These are phyloP conservation scores for Salix purpurea DNA, from an alignment of 345 rosid species.

Conservation along the genomic window DNA sequence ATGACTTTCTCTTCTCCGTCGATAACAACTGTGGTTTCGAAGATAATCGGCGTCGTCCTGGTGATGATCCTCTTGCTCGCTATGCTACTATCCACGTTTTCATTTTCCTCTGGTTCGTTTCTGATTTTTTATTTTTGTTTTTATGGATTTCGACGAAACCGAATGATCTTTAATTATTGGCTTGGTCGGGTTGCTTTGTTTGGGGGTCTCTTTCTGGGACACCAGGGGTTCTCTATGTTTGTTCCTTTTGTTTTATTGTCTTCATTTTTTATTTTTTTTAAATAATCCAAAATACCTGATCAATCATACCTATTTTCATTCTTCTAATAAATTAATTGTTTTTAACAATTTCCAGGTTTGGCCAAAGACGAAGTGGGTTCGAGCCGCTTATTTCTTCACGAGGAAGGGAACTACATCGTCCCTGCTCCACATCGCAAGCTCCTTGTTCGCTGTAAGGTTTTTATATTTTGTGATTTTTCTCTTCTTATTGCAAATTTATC, in stretches of 20 bases:
- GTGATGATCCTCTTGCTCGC: conserved; percentile 14
- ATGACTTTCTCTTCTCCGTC: neutral
- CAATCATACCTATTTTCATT: neutral
- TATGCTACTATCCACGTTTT: conserved; percentile 10
- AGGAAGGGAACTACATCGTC: conserved; percentile 5
- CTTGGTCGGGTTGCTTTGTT: neutral
- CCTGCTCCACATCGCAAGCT: conserved; percentile 48
- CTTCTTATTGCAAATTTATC: neutral
- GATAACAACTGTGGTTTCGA: conserved; percentile 24
- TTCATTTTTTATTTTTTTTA: neutral
- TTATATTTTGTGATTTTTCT: neutral
- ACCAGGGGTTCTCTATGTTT: conserved; percentile 9
- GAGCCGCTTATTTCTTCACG: neutral
- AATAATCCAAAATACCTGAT: neutral
- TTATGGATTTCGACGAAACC: neutral
- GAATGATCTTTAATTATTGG: conserved; percentile 5
- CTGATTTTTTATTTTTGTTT: neutral
- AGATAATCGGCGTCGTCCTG: conserved; percentile 7
- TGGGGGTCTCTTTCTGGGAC: conserved; percentile 17
- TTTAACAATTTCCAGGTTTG: conserved; percentile 7
- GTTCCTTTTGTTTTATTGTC: neutral
- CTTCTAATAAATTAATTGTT: neutral
- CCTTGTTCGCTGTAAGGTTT: conserved; percentile 22
- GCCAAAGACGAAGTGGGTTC: neutral
- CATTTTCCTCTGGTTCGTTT: conserved; percentile 17